Conservation (phyloP, 1,284 basidiomycete genomes). For the Ceratobasidium sp. region DNA sequence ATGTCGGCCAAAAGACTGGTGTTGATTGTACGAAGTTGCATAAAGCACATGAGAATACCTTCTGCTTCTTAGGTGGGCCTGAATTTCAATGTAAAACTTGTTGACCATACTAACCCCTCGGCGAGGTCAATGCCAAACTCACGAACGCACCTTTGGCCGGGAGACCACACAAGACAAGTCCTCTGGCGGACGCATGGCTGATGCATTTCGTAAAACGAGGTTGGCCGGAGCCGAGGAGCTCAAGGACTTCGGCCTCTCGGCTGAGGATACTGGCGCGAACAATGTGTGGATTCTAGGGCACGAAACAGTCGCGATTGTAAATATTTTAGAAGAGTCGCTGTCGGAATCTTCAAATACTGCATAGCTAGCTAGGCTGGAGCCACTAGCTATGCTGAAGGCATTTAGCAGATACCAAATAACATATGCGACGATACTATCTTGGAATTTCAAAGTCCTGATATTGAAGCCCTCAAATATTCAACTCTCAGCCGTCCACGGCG, state of each 20-base stretch:
- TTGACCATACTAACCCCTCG: not conserved
- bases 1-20: not conserved
- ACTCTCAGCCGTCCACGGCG: too few relatives aligned
- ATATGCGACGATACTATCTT: too few relatives aligned
- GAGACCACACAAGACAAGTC: not conserved
- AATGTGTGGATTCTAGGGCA: too few relatives aligned
- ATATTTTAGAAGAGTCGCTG: too few relatives aligned
- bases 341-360: too few relatives aligned
- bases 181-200: not conserved
- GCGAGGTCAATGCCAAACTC: conserved; percentile 11
- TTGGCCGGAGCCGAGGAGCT: not conserved
- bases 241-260: not conserved
- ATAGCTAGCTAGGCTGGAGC: too few relatives aligned
- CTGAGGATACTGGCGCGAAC: not conserved
- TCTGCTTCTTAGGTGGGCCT: conserved; percentile 13
- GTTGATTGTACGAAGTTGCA: conserved; percentile 11
- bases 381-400: too few relatives aligned
- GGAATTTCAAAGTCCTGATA: too few relatives aligned
- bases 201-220: not conserved
- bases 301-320: too few relatives aligned
- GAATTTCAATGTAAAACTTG: not conserved
- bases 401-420: too few relatives aligned
- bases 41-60: not conserved
- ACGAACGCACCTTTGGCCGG: not conserved
- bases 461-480: too few relatives aligned